These are phyloP conservation scores for Wickerhamomyces bisporus DNA, from an alignment of 805 yeast genomes.

Conservation along the genomic window DNA sequence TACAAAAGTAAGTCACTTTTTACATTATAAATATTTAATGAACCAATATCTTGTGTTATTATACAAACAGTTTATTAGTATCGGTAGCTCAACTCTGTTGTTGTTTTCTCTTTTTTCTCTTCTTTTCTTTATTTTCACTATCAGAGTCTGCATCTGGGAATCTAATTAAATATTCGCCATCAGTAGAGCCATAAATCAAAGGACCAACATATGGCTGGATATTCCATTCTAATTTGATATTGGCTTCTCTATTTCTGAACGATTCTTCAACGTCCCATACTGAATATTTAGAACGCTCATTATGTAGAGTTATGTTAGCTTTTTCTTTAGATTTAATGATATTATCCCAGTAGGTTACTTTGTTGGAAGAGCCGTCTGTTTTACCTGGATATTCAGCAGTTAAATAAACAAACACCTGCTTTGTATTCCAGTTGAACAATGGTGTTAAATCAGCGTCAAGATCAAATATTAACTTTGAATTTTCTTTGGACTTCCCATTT, in stretches of 20 bases:
- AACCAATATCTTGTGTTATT: too few species aligned
- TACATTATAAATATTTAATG: background rate
- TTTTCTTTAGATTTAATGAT: slow-evolving; percentile 57
- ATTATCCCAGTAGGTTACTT: slow-evolving; percentile 87
- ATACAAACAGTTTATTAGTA: too few species aligned
- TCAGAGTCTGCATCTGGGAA: slow-evolving; percentile 16
- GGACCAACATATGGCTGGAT: slow-evolving; percentile 90
- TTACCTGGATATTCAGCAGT: slow-evolving; percentile 70
- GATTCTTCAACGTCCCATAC: slow-evolving; percentile 77
- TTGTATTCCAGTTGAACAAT: slow-evolving; percentile 94
- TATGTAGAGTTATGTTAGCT: slow-evolving; percentile 49
- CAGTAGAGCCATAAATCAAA: slow-evolving; percentile 58
- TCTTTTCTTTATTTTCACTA: slow-evolving; percentile 7
- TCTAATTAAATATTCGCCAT: slow-evolving; percentile 18
- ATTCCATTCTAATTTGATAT: slow-evolving; percentile 77
- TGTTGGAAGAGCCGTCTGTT: slow-evolving; percentile 40
- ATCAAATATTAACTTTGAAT: slow-evolving; percentile 66
- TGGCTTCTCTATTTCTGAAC: slow-evolving; percentile 58
- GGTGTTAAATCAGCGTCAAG: slow-evolving; percentile 69
- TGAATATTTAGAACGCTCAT: slow-evolving; percentile 66
- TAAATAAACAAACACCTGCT: slow-evolving; percentile 87
- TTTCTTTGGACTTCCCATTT: slow-evolving; percentile 68
- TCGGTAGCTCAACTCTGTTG: too few species aligned
- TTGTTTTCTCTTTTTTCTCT: slow-evolving; percentile 9
- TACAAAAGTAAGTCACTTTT: background rate